Percentiles rank a stretch among this genome's conserved stretches.
phyloP scores from a whole-genome alignment of 495 filamentous ascomycete species.

The Pyronema domesticum region DNA sequence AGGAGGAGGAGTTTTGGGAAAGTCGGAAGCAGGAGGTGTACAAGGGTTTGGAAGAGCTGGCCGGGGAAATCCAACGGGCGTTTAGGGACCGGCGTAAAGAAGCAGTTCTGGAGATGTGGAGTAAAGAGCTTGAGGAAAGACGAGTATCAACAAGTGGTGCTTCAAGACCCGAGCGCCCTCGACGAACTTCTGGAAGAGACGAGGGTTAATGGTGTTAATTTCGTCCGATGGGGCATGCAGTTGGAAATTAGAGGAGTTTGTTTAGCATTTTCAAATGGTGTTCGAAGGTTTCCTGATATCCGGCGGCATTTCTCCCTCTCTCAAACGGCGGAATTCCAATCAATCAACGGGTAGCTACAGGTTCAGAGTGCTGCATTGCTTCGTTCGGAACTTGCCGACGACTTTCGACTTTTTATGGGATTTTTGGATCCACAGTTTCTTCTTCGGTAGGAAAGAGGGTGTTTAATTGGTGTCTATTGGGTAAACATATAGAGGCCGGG shows the following conservation, averaged over 20 bases:
- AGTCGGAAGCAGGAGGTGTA: slow-evolving; percentile 20
- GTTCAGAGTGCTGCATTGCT: too few species aligned
- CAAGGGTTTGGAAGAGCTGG: slow-evolving; percentile 13
- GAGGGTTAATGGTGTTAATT: neutral
- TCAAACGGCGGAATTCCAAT: too few species aligned
- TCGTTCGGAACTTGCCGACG: too few species aligned
- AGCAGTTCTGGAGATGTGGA: slow-evolving; percentile 21
- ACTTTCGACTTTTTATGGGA: too few species aligned
- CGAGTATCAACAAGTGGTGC: neutral
- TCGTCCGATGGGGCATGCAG: neutral
- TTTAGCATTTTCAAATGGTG: neutral
- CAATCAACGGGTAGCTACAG: too few species aligned
- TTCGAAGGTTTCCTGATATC: neutral
- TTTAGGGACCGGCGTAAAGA: slow-evolving; percentile 21
- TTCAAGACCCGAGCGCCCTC: neutral
- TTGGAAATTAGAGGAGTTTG: neutral
- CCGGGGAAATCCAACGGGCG: slow-evolving; percentile 17
- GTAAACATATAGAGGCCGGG: too few species aligned
- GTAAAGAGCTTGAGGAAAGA: slow-evolving; percentile 17
- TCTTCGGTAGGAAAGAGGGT: too few species aligned
- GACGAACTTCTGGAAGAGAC: neutral
- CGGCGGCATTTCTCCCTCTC: too few species aligned
- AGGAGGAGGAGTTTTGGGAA: slow-evolving; percentile 27
- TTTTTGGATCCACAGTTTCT: too few species aligned
- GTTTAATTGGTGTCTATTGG: too few species aligned